Percentiles rank a stretch among this genome's conserved stretches.
phyloP scores from a whole-genome alignment of 1,139 yeast genomes.

The Magnusiomyces ingens region DNA sequence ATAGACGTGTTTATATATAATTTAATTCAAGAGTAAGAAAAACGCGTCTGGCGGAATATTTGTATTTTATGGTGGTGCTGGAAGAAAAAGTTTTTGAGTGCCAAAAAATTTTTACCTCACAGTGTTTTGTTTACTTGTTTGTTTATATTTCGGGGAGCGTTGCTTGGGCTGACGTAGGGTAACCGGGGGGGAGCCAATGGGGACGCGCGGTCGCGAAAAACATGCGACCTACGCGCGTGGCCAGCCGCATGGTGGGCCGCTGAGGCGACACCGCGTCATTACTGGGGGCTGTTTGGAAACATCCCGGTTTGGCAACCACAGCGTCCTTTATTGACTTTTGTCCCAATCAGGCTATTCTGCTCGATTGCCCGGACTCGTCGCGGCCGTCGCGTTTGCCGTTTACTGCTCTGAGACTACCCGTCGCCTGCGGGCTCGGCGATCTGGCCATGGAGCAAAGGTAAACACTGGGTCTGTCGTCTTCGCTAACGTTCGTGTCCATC shows the following conservation, averaged over 20 bases:
- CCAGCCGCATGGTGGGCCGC: no score
- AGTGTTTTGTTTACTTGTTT: not conserved
- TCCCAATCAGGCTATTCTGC: no score
- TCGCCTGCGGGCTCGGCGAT: not conserved
- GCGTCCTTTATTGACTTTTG: no score
- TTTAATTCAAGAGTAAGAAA: not conserved
- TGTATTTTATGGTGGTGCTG: not conserved
- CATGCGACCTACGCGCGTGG: not conserved
- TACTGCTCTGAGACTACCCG: not conserved
- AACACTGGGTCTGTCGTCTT: not conserved
- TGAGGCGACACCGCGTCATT: no score
- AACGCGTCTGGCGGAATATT: not conserved
- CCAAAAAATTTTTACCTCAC: not conserved
- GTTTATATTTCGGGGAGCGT: not conserved
- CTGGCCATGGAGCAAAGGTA: not conserved
- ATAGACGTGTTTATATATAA: conserved; percentile 1
- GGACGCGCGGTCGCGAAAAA: not conserved
- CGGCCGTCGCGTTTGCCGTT: not conserved
- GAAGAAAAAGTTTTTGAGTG: not conserved
- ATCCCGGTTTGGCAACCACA: no score
- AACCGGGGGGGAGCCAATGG: not conserved
- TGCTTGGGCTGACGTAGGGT: not conserved
- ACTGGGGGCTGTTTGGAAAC: no score
- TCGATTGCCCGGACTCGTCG: no score
- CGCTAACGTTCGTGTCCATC: not conserved